A percentile compares a stretch with the other conserved stretches of the same genome.
Evolutionary conservation across 2,329 filamentous ascomycete species (phyloP).

Genomic region (Simplicillium aogashimaense): DNA sequence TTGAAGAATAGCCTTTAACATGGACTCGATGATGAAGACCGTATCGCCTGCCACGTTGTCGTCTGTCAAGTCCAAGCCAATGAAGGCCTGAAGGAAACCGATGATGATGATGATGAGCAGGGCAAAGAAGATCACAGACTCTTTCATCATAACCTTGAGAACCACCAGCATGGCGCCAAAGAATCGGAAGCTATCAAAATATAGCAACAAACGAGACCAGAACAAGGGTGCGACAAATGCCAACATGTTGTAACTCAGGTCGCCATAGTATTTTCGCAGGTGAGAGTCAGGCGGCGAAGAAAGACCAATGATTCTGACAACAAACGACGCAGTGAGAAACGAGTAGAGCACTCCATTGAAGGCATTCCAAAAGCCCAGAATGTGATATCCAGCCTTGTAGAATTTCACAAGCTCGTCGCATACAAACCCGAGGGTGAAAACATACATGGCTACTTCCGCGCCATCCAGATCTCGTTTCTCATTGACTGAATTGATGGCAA

Average conservation of each 20-base stretch:
- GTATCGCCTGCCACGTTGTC: slow-evolving; percentile 59
- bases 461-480: slow-evolving; percentile 71
- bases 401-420: slow-evolving; percentile 82
- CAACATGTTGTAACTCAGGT: slow-evolving; percentile 85
- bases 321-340: slow-evolving; percentile 68
- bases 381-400: slow-evolving; percentile 87
- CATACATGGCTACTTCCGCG: slow-evolving; percentile 74
- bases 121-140: slow-evolving; percentile 93
- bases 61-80: slow-evolving; percentile 80
- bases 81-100: slow-evolving; percentile 87
- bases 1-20: slow-evolving; percentile 87
- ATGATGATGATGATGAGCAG: slow-evolving; percentile 74
- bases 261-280: slow-evolving; percentile 55
- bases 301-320: slow-evolving; percentile 70
- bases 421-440: slow-evolving; percentile 86
- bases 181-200: slow-evolving; percentile 88
- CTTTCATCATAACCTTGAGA: slow-evolving; percentile 88
- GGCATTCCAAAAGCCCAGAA: slow-evolving; percentile 93
- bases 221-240: slow-evolving; percentile 94
- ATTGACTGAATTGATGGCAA: slow-evolving; percentile 91
- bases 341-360: slow-evolving; percentile 82
- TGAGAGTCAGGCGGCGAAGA: slow-evolving; percentile 39
- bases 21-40: slow-evolving; percentile 65
- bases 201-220: slow-evolving; percentile 85
- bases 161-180: slow-evolving; percentile 98